These are phyloP conservation scores for Saccharomycopsis oosterbeekiorum DNA, from an alignment of 805 yeast species.

Conservation along the genomic window DNA sequence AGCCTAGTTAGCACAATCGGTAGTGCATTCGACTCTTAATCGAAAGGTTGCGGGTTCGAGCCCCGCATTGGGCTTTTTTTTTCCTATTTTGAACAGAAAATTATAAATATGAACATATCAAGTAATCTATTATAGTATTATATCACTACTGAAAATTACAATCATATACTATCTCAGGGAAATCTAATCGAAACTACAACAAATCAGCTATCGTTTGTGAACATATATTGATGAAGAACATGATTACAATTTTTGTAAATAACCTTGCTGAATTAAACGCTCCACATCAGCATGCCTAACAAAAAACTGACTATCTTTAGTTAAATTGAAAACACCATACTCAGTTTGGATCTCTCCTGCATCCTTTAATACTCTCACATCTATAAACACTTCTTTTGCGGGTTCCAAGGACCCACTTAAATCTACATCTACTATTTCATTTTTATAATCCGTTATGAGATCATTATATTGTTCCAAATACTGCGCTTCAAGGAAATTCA, in stretches of 20 bases:
- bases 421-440: slow-evolving; percentile 74
- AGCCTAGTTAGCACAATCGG: neutral
- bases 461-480: slow-evolving; percentile 65
- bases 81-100: neutral
- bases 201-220: too few relatives aligned
- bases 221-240: neutral
- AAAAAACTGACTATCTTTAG: slow-evolving; percentile 89
- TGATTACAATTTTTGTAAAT: slow-evolving; percentile 46
- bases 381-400: slow-evolving; percentile 85
- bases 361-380: slow-evolving; percentile 84
- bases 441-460: slow-evolving; percentile 63
- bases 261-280: slow-evolving; percentile 87
- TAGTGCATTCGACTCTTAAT: neutral
- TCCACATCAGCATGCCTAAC: slow-evolving; percentile 94
- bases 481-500: slow-evolving; percentile 73
- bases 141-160: too few relatives aligned
- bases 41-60: neutral
- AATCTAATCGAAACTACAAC: too few relatives aligned
- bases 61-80: neutral
- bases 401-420: slow-evolving; percentile 84
- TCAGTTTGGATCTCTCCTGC: slow-evolving; percentile 98
- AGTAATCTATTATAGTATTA: too few relatives aligned
- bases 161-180: too few relatives aligned
- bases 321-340: slow-evolving; percentile 87
- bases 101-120: too few relatives aligned